Conservation (phyloP, 371 early-diverging fungal species). For the Mucor indicus region DNA sequence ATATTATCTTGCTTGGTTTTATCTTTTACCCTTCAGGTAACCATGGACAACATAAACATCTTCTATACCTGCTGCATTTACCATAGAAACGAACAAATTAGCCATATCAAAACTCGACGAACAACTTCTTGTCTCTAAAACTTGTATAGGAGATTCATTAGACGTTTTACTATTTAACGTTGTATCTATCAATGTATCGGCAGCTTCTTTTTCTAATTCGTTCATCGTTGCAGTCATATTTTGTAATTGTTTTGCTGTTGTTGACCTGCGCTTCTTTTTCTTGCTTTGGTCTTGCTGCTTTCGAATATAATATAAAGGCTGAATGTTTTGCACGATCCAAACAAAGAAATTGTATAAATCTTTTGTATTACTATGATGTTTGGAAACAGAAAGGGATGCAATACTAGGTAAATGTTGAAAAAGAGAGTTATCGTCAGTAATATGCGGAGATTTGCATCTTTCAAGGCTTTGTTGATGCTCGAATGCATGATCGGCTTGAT, state of each 20-base stretch:
- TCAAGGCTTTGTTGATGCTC: too few relatives aligned
- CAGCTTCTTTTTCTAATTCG: slow-evolving; percentile 14
- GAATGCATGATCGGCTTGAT: too few relatives aligned
- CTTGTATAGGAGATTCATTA: slow-evolving; percentile 39
- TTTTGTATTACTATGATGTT: too few relatives aligned
- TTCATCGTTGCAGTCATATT: slow-evolving; percentile 9
- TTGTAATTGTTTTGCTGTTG: background rate
- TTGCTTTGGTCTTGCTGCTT: background rate
- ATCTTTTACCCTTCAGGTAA: slow-evolving; percentile 42
- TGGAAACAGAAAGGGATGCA: too few relatives aligned
- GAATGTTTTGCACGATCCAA: slow-evolving; percentile 58
- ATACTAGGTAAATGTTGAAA: too few relatives aligned
- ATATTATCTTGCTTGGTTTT: background rate
- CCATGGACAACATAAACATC: slow-evolving; percentile 56
- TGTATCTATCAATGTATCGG: background rate
- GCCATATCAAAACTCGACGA: slow-evolving; percentile 55
- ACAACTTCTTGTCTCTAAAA: slow-evolving; percentile 38
- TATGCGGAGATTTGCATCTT: too few relatives aligned
- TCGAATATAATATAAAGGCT: slow-evolving; percentile 25
- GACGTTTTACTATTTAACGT: background rate
- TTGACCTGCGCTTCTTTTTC: background rate
- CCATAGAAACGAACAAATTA: slow-evolving; percentile 57
- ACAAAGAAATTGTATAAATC: too few relatives aligned
- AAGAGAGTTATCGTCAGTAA: too few relatives aligned
- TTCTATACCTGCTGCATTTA: slow-evolving; percentile 48